These are phyloP conservation scores for Colletotrichum acutatum DNA, from an alignment of 2,329 filamentous ascomycete species.

Conservation along the genomic window DNA sequence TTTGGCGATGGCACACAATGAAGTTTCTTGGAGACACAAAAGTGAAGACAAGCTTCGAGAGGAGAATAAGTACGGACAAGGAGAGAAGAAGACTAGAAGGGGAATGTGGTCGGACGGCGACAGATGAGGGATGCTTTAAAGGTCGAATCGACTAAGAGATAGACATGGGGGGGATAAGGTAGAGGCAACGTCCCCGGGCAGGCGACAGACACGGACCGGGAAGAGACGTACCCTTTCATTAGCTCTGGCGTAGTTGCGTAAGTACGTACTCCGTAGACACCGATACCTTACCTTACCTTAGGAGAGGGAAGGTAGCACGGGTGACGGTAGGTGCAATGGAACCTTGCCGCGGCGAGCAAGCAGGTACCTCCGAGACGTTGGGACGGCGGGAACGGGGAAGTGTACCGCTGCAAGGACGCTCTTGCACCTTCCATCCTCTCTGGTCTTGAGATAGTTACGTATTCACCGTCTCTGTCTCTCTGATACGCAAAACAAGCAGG, in stretches of 20 bases:
- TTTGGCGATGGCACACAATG: not conserved
- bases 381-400: constrained; percentile 10
- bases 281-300: too few species aligned
- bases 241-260: not conserved
- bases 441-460: not conserved
- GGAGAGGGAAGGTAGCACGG: too few species aligned
- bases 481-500: constrained; percentile 12
- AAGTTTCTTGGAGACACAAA: not conserved
- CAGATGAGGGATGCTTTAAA: constrained; percentile 31
- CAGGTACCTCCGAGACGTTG: not conserved
- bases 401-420: constrained; percentile 7
- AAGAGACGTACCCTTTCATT: not conserved
- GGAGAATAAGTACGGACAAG: not conserved
- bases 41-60: constrained; percentile 25
- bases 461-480: not conserved
- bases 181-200: constrained; percentile 29
- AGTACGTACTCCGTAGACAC: too few species aligned
- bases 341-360: not conserved
- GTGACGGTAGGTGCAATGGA: not conserved
- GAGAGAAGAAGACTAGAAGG: constrained; percentile 10
- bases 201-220: constrained; percentile 9
- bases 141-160: not conserved
- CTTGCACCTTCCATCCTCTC: too few species aligned
- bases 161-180: constrained; percentile 23
- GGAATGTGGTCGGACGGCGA: constrained; percentile 17